Percentiles rank a stretch among this genome's conserved stretches.
Evolutionary conservation across 1,139 yeast species (phyloP).

Genomic region (Suhomyces maxii): DNA sequence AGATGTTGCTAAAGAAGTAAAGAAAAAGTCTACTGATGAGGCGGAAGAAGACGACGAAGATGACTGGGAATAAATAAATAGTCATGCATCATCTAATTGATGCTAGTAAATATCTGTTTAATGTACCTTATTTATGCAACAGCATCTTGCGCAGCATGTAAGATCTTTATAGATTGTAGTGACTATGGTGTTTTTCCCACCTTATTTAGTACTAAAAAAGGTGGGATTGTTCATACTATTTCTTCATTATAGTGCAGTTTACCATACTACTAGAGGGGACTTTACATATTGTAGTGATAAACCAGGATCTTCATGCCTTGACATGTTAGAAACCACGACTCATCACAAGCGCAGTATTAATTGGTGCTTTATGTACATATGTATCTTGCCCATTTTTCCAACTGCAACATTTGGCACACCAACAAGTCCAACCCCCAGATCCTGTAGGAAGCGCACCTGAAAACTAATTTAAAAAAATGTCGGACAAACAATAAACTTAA

Average conservation of each 20-base stretch:
- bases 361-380: background rate
- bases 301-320: no score
- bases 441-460: slow-evolving; percentile 5
- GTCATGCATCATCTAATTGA: background rate
- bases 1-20: slow-evolving; percentile 10
- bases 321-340: no score
- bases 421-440: slow-evolving; percentile 8
- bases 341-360: no score
- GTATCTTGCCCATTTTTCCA: background rate
- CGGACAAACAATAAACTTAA: background rate
- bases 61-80: slow-evolving; percentile 6
- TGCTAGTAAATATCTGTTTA: background rate
- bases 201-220: no score
- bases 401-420: background rate
- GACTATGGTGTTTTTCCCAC: no score
- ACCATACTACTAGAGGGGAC: no score
- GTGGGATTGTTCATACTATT: no score
- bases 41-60: slow-evolving; percentile 6
- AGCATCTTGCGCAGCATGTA: no score
- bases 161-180: no score
- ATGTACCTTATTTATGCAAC: background rate
- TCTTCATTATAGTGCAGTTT: no score
- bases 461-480: background rate
- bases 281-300: no score
- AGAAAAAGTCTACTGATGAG: slow-evolving; percentile 7